Conservation (phyloP, 345 rosid genomes). For the Heritiera littoralis region DNA sequence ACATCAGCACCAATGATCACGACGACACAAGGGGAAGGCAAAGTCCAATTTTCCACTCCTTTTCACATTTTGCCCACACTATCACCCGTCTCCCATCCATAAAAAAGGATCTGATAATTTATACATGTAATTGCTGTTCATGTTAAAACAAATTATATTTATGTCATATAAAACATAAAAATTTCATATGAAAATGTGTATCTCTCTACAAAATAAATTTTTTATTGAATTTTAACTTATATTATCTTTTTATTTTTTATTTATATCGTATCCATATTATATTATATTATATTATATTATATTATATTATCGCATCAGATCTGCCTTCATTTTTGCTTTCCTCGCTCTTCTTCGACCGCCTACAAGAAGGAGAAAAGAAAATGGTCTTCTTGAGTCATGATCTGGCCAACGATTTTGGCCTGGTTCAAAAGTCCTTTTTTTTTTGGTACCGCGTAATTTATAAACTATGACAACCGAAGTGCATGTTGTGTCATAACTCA, state of each 20-base stretch:
- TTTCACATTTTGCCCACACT: constrained; percentile 20
- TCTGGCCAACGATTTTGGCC: background rate
- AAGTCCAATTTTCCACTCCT: background rate
- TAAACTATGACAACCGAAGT: background rate
- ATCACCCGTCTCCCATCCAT: background rate
- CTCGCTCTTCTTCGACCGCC: background rate
- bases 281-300: no score
- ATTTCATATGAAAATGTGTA: no score
- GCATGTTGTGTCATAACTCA: constrained; percentile 1
- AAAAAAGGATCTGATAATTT: no score
- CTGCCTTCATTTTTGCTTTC: background rate
- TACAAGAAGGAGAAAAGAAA: background rate
- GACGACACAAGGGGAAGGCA: background rate
- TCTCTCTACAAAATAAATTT: no score
- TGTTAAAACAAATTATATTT: no score
- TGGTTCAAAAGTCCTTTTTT: background rate
- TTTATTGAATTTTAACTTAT: no score
- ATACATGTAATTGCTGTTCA: no score
- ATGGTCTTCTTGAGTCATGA: background rate
- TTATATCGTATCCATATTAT: no score
- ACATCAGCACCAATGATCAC: background rate
- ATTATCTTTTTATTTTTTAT: no score
- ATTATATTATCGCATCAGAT: no score
- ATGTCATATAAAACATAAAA: no score
- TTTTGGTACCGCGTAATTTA: background rate